A percentile compares a stretch with the other conserved stretches of the same genome.
Conservation (phyloP, 805 yeast species). For the Komagataella phaffii region DNA sequence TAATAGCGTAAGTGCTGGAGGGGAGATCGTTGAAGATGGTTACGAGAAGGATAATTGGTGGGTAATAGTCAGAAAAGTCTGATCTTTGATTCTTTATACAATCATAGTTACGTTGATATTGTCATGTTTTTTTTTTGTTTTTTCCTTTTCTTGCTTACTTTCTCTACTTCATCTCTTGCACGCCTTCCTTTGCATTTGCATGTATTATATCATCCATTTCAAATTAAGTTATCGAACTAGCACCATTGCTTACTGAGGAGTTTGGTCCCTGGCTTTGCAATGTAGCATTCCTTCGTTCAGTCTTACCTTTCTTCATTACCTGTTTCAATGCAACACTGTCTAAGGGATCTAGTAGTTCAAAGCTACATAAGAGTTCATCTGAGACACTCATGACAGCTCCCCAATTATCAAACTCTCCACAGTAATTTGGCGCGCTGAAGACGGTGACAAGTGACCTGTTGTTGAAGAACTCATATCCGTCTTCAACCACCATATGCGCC, state of each 20-base stretch:
- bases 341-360: slow-evolving; percentile 86
- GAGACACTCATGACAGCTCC: slow-evolving; percentile 97
- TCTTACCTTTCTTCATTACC: slow-evolving; percentile 87
- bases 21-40: slow-evolving; percentile 51
- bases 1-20: slow-evolving; percentile 65
- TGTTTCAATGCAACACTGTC: slow-evolving; percentile 89
- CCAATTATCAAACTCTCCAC: slow-evolving; percentile 88
- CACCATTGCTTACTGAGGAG: not conserved
- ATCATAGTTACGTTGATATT: not conserved
- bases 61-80: slow-evolving; percentile 32
- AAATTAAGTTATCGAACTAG: not conserved
- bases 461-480: slow-evolving; percentile 67
- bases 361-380: slow-evolving; percentile 84
- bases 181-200: not conserved
- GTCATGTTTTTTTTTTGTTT: not conserved
- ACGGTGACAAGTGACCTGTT: slow-evolving; percentile 62
- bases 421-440: slow-evolving; percentile 64
- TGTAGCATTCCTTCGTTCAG: slow-evolving; percentile 60
- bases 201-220: not conserved
- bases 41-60: slow-evolving; percentile 97
- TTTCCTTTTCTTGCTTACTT: not conserved
- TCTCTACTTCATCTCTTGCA: slow-evolving; percentile 1
- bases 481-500: slow-evolving; percentile 83
- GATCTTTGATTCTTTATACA: not conserved
- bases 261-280: slow-evolving; percentile 3